These are phyloP conservation scores for Pezicula neosporulosa DNA, from an alignment of 2,329 filamentous ascomycete species.

Conservation along the genomic window DNA sequence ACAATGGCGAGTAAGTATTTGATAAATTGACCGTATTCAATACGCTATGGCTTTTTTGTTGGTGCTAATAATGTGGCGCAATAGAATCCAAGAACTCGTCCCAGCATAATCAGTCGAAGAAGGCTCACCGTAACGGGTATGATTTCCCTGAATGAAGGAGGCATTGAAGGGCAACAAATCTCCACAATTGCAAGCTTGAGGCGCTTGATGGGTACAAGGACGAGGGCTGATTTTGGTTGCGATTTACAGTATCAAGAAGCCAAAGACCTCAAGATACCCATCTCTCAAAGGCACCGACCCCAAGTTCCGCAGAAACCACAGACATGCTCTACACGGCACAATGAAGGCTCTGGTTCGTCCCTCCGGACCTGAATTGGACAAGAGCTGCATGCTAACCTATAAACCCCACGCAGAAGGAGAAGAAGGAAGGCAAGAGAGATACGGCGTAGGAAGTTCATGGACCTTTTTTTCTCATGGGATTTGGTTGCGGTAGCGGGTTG, in stretches of 20 bases:
- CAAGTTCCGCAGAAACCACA: conserved; percentile 99
- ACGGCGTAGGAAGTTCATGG: conserved; percentile 57
- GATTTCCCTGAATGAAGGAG: conserved; percentile 23
- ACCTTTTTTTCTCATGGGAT: conserved; percentile 18
- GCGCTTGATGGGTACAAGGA: not conserved
- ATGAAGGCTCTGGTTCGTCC: conserved; percentile 89
- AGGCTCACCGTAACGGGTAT: conserved; percentile 99
- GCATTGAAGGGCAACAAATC: no score
- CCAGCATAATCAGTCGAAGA: conserved; percentile 97
- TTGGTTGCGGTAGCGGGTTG: conserved; percentile 25
- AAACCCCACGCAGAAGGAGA: conserved; percentile 72
- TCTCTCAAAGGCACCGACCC: conserved; percentile 98
- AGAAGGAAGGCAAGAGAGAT: conserved; percentile 93
- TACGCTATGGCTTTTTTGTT: not conserved
- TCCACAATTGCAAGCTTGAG: conserved; percentile 1
- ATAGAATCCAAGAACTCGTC: conserved; percentile 99
- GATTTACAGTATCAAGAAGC: conserved; percentile 92
- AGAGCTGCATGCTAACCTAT: not conserved
- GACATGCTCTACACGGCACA: conserved; percentile 98
- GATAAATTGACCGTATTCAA: not conserved
- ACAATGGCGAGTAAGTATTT: conserved; percentile 67
- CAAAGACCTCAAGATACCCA: conserved; percentile 97
- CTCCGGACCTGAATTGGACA: not conserved
- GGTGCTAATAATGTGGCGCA: conserved; percentile 3
- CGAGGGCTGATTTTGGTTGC: not conserved